phyloP scores from a whole-genome alignment of 495 filamentous ascomycete species.

The Aspergillus bridgeri region DNA sequence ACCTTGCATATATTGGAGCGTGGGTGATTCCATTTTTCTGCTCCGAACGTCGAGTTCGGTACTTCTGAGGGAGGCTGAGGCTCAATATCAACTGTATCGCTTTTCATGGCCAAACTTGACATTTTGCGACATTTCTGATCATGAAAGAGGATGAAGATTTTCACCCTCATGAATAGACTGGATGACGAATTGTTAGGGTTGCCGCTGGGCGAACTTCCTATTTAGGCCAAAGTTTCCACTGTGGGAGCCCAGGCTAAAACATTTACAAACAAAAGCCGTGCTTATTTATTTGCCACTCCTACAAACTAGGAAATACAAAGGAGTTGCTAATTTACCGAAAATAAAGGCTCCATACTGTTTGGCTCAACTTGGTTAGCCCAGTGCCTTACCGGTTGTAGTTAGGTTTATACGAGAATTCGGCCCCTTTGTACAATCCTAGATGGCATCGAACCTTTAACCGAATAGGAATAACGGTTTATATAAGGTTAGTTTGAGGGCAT shows the following conservation, averaged over 20 bases:
- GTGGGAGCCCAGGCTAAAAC: no score
- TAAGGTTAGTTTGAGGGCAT: not conserved
- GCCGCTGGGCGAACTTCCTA: not conserved
- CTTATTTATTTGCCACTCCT: no score
- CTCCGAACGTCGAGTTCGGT: not conserved
- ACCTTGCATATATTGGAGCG: constrained; percentile 62
- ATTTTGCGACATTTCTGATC: not conserved
- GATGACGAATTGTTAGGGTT: not conserved
- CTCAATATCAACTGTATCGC: not conserved
- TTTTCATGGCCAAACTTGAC: not conserved
- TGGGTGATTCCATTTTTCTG: constrained; percentile 62
- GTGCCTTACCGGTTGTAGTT: not conserved
- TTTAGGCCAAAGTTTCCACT: not conserved
- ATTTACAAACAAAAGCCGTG: no score
- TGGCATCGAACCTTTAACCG: no score
- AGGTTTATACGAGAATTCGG: not conserved
- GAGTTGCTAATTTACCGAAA: no score
- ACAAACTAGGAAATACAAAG: no score
- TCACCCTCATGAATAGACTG: not conserved
- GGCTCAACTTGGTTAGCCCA: not conserved
- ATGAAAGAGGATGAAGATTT: not conserved
- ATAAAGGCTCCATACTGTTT: no score
- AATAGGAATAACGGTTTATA: not conserved
- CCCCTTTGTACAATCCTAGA: not conserved
- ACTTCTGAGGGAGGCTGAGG: not conserved